phyloP scores from a whole-genome alignment of 75 land plant species.

The Cunninghamia lanceolata region DNA sequence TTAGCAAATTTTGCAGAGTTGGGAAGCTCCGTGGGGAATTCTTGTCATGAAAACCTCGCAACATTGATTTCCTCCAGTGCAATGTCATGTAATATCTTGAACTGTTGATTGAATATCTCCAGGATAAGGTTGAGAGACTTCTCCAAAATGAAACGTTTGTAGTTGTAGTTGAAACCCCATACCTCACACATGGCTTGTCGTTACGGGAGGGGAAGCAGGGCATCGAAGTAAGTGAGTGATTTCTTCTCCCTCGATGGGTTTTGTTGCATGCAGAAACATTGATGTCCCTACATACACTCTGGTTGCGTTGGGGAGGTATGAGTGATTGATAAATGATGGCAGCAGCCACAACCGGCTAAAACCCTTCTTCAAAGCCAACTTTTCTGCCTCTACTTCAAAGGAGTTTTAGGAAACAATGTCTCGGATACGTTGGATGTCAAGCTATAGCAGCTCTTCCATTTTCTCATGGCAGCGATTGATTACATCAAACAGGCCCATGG shows the following conservation, averaged over 20 bases:
- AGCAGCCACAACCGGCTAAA: conserved; percentile 23
- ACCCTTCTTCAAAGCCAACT: not conserved
- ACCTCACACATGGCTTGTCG: conserved; percentile 19
- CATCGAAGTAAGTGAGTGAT: conserved; percentile 29
- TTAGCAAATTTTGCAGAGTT: not conserved
- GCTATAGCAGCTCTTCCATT: not conserved
- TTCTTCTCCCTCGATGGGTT: conserved; percentile 15
- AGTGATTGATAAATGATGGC: conserved; percentile 34
- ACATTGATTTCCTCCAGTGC: not conserved
- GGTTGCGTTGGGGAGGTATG: conserved; percentile 20
- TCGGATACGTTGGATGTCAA: conserved; percentile 12
- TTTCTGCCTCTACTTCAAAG: not conserved
- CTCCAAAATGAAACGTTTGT: conserved; percentile 24
- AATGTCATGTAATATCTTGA: not conserved
- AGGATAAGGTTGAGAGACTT: not conserved
- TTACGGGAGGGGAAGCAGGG: conserved; percentile 22
- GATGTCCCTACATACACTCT: conserved; percentile 17
- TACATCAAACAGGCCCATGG: too few relatives aligned
- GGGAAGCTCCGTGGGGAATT: not conserved
- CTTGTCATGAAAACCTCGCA: not conserved
- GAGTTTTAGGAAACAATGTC: conserved; percentile 21
- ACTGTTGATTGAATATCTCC: not conserved
- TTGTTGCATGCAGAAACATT: conserved; percentile 18
- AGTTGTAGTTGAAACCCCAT: conserved; percentile 39
- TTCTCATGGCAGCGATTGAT: not conserved